Evolutionary conservation across 768 basidiomycete genomes (phyloP), one percentile per base, ranked within the genome.

Genomic region (Boletus vermiculosoides): DNA sequence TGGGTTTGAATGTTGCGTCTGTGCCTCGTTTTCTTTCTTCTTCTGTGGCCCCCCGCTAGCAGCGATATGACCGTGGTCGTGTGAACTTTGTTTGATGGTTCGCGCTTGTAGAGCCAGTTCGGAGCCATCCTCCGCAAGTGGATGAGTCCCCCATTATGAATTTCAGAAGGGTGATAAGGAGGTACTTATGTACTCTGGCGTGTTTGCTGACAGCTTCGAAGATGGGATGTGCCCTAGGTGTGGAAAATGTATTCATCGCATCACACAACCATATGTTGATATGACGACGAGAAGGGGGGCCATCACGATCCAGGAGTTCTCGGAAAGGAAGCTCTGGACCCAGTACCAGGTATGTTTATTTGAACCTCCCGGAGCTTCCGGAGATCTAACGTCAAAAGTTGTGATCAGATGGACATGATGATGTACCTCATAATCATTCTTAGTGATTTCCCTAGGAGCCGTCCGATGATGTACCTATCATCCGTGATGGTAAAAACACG

Each of bases 101-200:
- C n/a, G n/a, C n/a, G n/a, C n/a, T n/a, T n/a, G n/a, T n/a, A n/a
- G n/a, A 86, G 52, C 66, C 77, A 0, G 77, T 6, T 60, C 63
- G 0, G 80, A 86, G 52, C 66, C 77, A 0, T 62, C 77, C 5
- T 71, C 70, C 12, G 36, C 80, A 83, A 61, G 71, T 70, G 1
- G 81, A 86, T 66, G n/a, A n/a, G 82, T 88, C 4, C 80, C 81
- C 1, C 80, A 84, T 64, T 71, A 78, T 60, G 84, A 84, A 11
- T 77, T 82, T 33, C 85, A 86, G 62, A 83, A 85, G 63, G 82
- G 80, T 2, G 77, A 76, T 9, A 76, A 73, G 5, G 85, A 86
- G 56, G 82, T 78, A 1, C 60, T 85, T 25, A 65, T 80, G 7
- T 84, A 82, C 65, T 85, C 83, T 31, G 84, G 84, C 0, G 71